A percentile compares a stretch with the other conserved stretches of the same genome.
phyloP scores from a whole-genome alignment of 192 early-diverging fungal species.

The Haplosporangium gracile region DNA sequence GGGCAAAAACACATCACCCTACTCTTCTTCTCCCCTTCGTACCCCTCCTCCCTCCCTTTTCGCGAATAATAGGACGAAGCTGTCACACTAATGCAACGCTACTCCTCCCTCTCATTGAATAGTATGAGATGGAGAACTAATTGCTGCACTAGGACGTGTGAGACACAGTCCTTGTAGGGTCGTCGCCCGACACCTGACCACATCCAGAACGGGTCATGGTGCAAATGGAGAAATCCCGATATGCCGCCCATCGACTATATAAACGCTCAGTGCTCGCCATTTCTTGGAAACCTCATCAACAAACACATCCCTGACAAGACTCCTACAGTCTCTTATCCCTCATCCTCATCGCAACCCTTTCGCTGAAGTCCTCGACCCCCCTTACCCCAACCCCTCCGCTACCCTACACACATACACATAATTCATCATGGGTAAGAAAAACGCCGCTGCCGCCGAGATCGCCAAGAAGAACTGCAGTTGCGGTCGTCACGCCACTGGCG shows the following conservation, averaged over 20 bases:
- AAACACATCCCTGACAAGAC: background rate
- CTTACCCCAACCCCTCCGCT: background rate
- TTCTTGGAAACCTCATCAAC: background rate
- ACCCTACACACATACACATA: background rate
- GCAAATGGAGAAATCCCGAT: background rate
- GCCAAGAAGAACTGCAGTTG: conserved; percentile 52
- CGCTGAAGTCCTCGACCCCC: background rate
- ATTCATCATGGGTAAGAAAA: conserved; percentile 46
- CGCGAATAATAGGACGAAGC: too few relatives aligned
- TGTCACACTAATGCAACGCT: too few relatives aligned
- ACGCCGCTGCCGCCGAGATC: conserved; percentile 35
- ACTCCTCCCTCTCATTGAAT: too few relatives aligned
- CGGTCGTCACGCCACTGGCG: conserved; percentile 53
- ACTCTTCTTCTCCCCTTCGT: too few relatives aligned
- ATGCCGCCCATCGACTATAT: background rate
- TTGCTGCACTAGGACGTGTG: background rate
- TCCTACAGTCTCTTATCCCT: too few relatives aligned
- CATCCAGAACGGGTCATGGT: background rate
- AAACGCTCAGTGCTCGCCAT: background rate
- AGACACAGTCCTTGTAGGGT: background rate
- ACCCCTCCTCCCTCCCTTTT: background rate
- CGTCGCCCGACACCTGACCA: background rate
- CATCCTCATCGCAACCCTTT: too few relatives aligned
- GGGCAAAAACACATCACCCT: background rate
- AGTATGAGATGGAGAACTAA: background rate